These are phyloP conservation scores for Acer negundo DNA, from an alignment of 345 rosid genomes.

Conservation along the genomic window DNA sequence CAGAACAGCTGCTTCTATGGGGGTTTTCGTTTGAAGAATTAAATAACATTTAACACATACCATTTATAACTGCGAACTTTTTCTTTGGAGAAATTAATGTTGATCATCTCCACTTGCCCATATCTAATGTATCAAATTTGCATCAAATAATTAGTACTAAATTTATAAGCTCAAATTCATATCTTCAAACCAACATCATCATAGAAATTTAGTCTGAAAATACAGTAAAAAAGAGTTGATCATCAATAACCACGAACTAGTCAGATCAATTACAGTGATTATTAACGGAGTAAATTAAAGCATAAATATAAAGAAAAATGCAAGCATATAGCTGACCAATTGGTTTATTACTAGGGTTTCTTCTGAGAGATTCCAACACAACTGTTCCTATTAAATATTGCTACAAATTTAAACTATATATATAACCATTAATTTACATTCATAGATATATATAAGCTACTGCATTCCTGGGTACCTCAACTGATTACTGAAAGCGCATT, in stretches of 20 bases:
- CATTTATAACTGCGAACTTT: background rate
- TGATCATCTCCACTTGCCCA: conserved; percentile 7
- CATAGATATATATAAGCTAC: background rate
- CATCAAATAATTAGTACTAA: background rate
- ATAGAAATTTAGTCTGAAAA: conserved; percentile 7
- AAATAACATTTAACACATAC: background rate
- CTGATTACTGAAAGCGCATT: conserved; percentile 20
- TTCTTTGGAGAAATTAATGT: background rate
- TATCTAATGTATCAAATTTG: background rate
- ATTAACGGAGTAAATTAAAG: conserved; percentile 8
- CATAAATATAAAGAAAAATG: conserved; percentile 9
- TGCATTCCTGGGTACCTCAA: conserved; percentile 30
- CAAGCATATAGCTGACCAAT: conserved; percentile 6
- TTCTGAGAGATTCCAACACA: conserved; percentile 17
- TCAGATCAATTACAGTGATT: conserved; percentile 13
- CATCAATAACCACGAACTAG: background rate
- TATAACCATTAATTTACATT: background rate
- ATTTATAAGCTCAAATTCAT: background rate
- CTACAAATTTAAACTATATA: conserved; percentile 8
- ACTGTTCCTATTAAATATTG: conserved; percentile 8
- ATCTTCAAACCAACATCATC: conserved; percentile 16
- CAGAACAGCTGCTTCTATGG: background rate
- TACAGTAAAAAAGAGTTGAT: background rate
- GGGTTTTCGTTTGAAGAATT: background rate
- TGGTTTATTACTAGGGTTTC: conserved; percentile 38